Conservation (phyloP, 2,329 filamentous ascomycete genomes). For the Pseudogymnoascus sp. region DNA sequence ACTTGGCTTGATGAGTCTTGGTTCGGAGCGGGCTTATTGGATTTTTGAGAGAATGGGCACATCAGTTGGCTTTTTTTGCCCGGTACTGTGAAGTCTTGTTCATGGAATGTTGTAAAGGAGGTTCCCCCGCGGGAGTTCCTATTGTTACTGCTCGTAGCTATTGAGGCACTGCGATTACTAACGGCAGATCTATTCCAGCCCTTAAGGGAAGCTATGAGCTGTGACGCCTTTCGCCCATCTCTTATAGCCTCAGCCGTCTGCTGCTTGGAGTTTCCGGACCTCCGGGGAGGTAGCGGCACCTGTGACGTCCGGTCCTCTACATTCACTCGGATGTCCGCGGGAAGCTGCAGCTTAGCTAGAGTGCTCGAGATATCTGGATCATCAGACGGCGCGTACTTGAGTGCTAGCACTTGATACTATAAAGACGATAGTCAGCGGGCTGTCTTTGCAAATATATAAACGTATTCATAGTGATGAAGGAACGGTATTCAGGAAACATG, state of each 20-base stretch:
- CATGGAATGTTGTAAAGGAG: constrained; percentile 59
- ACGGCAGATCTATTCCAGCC: constrained; percentile 34
- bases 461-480: constrained; percentile 28
- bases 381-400: constrained; percentile 60
- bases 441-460: constrained; percentile 15
- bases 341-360: constrained; percentile 59
- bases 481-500: constrained; percentile 38
- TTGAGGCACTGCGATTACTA: constrained; percentile 24
- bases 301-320: constrained; percentile 22
- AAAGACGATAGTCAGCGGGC: constrained; percentile 13
- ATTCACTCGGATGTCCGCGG: constrained; percentile 35
- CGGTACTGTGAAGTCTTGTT: constrained; percentile 84
- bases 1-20: constrained; percentile 21
- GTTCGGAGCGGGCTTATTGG: constrained; percentile 15
- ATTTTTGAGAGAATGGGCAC: constrained; percentile 62
- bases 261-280: constrained; percentile 37
- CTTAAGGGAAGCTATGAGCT: constrained; percentile 43
- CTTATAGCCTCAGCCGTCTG: constrained; percentile 57
- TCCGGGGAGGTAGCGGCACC: constrained; percentile 27
- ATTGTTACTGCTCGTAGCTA: constrained; percentile 29
- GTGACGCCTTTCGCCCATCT: constrained; percentile 54
- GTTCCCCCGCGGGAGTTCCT: constrained; percentile 40
- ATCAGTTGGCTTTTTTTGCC: constrained; percentile 72
- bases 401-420: constrained; percentile 60
- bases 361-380: constrained; percentile 57